Evolutionary conservation across 805 yeast genomes (phyloP), one percentile per base, ranked within the genome.

Genomic region (Saturnispora silvae): DNA sequence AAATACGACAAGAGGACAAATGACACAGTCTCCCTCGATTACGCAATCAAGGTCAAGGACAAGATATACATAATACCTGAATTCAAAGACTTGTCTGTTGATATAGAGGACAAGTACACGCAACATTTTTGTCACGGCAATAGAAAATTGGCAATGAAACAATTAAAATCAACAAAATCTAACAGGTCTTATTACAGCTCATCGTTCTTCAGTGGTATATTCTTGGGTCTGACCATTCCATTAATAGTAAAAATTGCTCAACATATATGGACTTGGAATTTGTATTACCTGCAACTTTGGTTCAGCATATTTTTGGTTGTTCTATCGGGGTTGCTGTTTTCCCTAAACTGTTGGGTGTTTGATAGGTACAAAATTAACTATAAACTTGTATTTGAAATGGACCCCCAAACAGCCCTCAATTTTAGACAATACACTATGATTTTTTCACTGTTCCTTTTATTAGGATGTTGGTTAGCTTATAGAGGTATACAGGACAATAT

Each of bases 321-420:
- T 18, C 48, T 86, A n/a, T 66, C 79, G 46, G 61, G 76, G 3
- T 46, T 78, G 14, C 60, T 83, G 2, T 78, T 87, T 53, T 77
- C 78, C 10, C 38, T 81, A 31, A 76, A 83, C 51, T 75, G 94
- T 51, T 60, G 64, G 41, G 72, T 79, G 3, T 92, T 95, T 87
- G 68, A 75, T 23, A 55, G 59, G 32, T 77, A 63, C 56, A 81
- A 81, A 50, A 78, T 92, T 49, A 92, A 89, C 55, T 92, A 92
- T 56, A 80, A 80, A 51, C 85, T 92, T 51, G 86, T 92, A 40
- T 86, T 92, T 54, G 97, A 92, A 58, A 77, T 85, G 47, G 76
- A 83, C 52, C 70, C 77, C 28, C 68, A 78, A 27, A 71, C 75
- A 18, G 76, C 75, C 8, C 57, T 84, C 34, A 76, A 82, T 49